Evolutionary conservation across 2,329 filamentous ascomycete genomes (phyloP).

Genomic region (Akanthomyces lecanii): DNA sequence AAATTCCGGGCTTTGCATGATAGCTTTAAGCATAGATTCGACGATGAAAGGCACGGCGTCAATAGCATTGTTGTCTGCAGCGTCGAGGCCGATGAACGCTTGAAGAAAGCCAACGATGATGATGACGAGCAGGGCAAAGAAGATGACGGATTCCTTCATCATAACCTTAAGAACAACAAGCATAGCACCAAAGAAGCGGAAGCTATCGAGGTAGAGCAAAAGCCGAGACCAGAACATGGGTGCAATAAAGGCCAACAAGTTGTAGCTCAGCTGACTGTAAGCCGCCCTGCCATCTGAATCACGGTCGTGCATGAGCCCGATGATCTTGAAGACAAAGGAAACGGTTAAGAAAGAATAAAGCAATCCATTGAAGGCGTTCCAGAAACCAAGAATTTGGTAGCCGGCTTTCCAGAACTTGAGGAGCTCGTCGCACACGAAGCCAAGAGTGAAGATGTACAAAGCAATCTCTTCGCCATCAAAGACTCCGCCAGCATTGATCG

Average conservation of each 20-base stretch:
- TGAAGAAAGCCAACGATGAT: constrained; percentile 87
- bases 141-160: constrained; percentile 93
- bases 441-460: constrained; percentile 86
- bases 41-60: constrained; percentile 71
- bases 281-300: constrained; percentile 44
- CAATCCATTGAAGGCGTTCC: constrained; percentile 89
- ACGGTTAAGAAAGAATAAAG: constrained; percentile 75
- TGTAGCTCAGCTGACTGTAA: constrained; percentile 83
- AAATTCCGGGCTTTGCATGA: constrained; percentile 92
- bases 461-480: constrained; percentile 79
- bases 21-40: constrained; percentile 78
- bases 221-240: constrained; percentile 97
- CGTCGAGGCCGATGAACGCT: constrained; percentile 87
- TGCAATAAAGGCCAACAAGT: constrained; percentile 86
- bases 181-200: constrained; percentile 98
- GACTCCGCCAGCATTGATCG: constrained; percentile 79
- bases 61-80: constrained; percentile 66
- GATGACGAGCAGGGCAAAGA: constrained; percentile 85
- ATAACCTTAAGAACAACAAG: constrained; percentile 92
- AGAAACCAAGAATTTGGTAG: constrained; percentile 86
- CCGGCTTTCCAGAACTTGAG: constrained; percentile 94
- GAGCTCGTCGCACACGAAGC: constrained; percentile 83
- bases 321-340: constrained; percentile 73
- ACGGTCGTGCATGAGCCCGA: constrained; percentile 64
- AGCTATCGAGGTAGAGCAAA: constrained; percentile 85